Evolutionary conservation across 148 eudicot genomes (phyloP).

Genomic region (Pouteria glomerata): DNA sequence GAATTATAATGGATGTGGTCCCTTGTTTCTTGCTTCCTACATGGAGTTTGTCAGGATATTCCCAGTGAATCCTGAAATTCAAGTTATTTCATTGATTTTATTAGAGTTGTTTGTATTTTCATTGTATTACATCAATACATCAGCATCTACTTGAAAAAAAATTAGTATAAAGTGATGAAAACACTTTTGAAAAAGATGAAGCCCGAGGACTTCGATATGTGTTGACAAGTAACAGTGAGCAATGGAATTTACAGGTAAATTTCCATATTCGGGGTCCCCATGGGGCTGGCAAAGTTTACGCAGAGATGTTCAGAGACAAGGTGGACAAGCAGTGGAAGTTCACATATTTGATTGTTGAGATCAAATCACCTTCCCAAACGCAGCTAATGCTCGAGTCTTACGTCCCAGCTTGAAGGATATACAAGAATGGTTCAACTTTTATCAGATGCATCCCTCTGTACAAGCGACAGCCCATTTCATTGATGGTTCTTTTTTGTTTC

Average conservation of each 20-base stretch:
- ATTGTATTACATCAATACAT: not conserved
- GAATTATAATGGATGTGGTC: not conserved
- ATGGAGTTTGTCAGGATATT: not conserved
- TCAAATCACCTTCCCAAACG: conserved; percentile 47
- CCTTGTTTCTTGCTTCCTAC: not conserved
- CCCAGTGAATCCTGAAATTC: not conserved
- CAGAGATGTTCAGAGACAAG: conserved; percentile 86
- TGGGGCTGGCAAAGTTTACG: conserved; percentile 63
- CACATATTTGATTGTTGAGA: conserved; percentile 59
- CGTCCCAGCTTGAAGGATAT: conserved; percentile 44
- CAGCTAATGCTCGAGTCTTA: conserved; percentile 70
- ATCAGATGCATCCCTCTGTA: conserved; percentile 1
- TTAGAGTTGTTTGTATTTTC: not conserved
- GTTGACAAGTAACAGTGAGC: not conserved
- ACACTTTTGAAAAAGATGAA: not conserved
- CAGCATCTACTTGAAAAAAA: not conserved
- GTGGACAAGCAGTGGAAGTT: conserved; percentile 69
- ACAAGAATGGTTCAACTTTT: not conserved
- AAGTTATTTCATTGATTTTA: not conserved
- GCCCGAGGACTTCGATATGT: not conserved
- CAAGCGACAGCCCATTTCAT: not conserved
- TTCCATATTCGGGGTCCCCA: conserved; percentile 73
- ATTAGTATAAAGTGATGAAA: not conserved
- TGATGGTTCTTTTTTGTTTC: not conserved
- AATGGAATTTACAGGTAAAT: conserved; percentile 43